Base-by-base conservation (phyloP, 257 asterid species). In the Vinca minor region DNA sequence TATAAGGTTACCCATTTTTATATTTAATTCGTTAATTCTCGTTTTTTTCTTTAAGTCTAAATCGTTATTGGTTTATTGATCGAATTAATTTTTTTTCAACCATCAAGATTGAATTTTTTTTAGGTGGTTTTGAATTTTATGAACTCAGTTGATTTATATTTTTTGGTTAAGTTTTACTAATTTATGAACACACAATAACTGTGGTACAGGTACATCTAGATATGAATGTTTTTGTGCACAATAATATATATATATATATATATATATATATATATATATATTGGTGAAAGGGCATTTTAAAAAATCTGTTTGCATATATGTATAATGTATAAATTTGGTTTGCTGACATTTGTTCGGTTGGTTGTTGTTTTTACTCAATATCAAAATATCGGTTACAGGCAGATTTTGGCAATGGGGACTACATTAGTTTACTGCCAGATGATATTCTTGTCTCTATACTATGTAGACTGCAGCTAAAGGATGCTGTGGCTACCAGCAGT, bases 361-460 rank as follows among this genome's bases (percentile, higher is more conserved):
- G 20, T 14, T 66, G 65, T 63, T 53, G 47, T 32, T 69, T 61
- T 63, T 42, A 47, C 60, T 31, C 12, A 20, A 57, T 63, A n/a
- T n/a, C n/a, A n/a, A n/a, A n/a, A n/a, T 4, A 15, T 53, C 5
- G 41, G 64, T n/a, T 17, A n/a, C 65, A 83, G 74, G 73, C 23
- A 48, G 71, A 71, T 41, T 69, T 52, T 50, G 54, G 56, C 66
- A 68, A 62, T 5, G 66, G 66, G 60, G 86, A 76, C 58, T 69
- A 38, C 35, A 71, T 83, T 59, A 83, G 84, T 65, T 31, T 42
- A 11, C 62, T 83, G 71, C 81, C 86, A 5, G 76, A 80, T 69
- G 86, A 80, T 25, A 69, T 83, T 61, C 77, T 80, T 59, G 69
- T 80, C 58, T 73, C 76, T 11, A 74, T 80, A 45, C 42, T 83